Conservation (phyloP, 257 asterid species). For the Galeopsis tetrahit region DNA sequence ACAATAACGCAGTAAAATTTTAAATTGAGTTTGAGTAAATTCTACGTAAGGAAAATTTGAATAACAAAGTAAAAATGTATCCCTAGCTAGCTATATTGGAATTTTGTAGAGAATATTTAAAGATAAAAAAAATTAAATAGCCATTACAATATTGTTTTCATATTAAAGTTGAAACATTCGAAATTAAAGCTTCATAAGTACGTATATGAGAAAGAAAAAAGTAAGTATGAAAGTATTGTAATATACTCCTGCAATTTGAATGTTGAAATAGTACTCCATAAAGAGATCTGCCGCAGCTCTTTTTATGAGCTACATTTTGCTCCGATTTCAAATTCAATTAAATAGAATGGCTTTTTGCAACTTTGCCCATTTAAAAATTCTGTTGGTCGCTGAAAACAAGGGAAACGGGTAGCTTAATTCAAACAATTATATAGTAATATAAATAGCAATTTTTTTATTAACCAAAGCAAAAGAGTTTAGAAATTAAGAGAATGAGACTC, state of each 20-base stretch:
- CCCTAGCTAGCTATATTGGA: not conserved
- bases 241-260: not conserved
- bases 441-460: too few relatives aligned
- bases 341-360: not conserved
- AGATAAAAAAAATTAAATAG: too few relatives aligned
- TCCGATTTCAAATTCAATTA: not conserved
- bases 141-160: too few relatives aligned
- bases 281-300: not conserved
- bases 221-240: constrained; percentile 28
- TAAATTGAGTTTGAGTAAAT: not conserved
- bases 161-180: constrained; percentile 1
- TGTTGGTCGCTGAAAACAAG: not conserved
- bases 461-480: too few relatives aligned
- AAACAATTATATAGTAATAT: not conserved
- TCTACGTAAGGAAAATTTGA: not conserved
- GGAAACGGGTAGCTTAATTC: not conserved
- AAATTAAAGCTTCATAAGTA: constrained; percentile 14
- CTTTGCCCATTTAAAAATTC: not conserved
- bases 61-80: not conserved
- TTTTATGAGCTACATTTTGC: not conserved
- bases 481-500: too few relatives aligned
- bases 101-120: not conserved
- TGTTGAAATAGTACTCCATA: not conserved
- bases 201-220: not conserved
- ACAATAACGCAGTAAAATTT: too few relatives aligned